These are phyloP conservation scores for Phytophthora lateralis DNA, from an alignment of 352 stramenopile species.

Conservation along the genomic window DNA sequence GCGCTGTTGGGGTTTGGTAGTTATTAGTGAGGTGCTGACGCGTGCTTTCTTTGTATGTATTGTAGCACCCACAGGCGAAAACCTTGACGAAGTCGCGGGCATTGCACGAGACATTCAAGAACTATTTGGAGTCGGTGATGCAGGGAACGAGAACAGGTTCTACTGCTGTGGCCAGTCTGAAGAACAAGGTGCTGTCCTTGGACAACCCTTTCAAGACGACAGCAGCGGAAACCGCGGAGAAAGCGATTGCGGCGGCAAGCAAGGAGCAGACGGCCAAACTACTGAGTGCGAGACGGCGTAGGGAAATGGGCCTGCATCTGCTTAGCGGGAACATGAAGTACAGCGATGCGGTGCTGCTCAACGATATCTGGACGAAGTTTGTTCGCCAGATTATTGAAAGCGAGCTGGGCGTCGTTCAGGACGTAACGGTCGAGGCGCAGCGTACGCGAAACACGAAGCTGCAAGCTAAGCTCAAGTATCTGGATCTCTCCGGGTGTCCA, in stretches of 20 bases:
- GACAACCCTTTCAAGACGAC: conserved; percentile 71
- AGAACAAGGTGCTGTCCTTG: conserved; percentile 82
- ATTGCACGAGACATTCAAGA: conserved; percentile 43
- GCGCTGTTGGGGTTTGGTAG: not conserved
- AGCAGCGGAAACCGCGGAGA: conserved; percentile 32
- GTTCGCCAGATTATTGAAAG: conserved; percentile 53
- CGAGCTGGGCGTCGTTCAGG: conserved; percentile 41
- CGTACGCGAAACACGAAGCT: conserved; percentile 34
- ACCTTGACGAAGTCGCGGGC: conserved; percentile 30
- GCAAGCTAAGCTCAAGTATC: conserved; percentile 56
- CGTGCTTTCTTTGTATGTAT: not conserved
- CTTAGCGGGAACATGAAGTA: conserved; percentile 56
- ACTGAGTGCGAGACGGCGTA: conserved; percentile 65
- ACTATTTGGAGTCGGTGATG: conserved; percentile 48
- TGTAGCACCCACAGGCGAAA: conserved; percentile 36
- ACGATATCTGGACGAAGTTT: conserved; percentile 71
- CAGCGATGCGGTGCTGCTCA: conserved; percentile 62
- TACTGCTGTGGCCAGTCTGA: conserved; percentile 55
- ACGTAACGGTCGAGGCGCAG: conserved; percentile 23
- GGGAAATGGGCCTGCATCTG: conserved; percentile 60
- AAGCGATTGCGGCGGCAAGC: conserved; percentile 31
- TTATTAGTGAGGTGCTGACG: conserved; percentile 9
- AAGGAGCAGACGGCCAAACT: conserved; percentile 60
- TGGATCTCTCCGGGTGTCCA: conserved; percentile 75
- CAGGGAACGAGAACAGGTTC: conserved; percentile 18